Conservation (phyloP, 176 grass and related monocot species). For the Saccharum officinarum region DNA sequence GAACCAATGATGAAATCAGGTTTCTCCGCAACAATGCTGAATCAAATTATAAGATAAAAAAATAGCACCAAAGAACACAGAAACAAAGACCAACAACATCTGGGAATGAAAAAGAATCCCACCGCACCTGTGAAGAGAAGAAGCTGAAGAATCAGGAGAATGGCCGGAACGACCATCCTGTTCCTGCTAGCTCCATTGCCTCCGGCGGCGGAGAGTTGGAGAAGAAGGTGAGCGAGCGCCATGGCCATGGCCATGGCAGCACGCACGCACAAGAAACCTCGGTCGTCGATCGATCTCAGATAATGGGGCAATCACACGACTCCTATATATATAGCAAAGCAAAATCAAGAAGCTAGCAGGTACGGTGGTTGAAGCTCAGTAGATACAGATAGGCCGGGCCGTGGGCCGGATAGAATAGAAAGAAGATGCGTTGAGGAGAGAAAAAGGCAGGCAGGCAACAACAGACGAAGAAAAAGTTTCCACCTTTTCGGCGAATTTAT, state of each 20-base stretch:
- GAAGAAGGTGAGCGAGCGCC: constrained; percentile 20
- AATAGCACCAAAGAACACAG: neutral
- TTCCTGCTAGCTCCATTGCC: neutral
- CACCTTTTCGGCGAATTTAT: constrained; percentile 35
- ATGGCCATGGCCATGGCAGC: neutral
- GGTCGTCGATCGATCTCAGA: neutral
- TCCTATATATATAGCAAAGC: neutral
- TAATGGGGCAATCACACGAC: no score
- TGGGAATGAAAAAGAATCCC: neutral
- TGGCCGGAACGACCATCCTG: neutral
- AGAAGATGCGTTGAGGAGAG: constrained; percentile 18
- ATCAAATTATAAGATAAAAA: neutral
- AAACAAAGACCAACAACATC: no score
- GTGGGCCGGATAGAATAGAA: neutral
- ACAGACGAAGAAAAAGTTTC: neutral
- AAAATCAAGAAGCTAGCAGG: neutral
- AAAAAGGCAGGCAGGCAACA: neutral
- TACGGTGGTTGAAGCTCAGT: neutral
- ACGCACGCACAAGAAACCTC: neutral
- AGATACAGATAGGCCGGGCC: neutral
- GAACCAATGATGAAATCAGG: neutral
- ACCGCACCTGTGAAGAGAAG: constrained; percentile 2
- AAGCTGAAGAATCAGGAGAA: constrained; percentile 5
- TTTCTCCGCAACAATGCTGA: neutral
- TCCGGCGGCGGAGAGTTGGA: neutral